phyloP scores from a whole-genome alignment of 163 green algal species.

The Trebouxiophyceae sp. region DNA sequence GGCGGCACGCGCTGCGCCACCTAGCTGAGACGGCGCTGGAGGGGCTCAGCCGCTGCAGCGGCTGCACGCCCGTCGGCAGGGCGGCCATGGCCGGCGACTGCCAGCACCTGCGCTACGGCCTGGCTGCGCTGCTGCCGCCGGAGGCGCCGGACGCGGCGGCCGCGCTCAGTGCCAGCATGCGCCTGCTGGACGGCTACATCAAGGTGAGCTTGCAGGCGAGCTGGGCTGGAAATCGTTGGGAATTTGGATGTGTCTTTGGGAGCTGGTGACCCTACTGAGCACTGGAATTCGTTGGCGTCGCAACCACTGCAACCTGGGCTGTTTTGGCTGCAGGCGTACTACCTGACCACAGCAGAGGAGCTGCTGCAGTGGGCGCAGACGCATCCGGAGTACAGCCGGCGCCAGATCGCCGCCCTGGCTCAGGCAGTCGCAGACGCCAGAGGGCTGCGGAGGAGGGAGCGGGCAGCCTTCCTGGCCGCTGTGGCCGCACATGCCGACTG shows the following conservation, averaged over 20 bases:
- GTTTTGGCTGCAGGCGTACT: not conserved
- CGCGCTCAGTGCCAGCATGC: not conserved
- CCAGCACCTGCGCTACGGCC: not conserved
- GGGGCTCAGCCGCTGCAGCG: not conserved
- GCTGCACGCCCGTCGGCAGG: not conserved
- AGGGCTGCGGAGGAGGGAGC: not conserved
- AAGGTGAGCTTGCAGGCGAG: not conserved
- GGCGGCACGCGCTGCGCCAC: not conserved
- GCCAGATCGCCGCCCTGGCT: not conserved
- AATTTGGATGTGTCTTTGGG: too few species aligned
- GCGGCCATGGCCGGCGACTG: not conserved
- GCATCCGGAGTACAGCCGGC: not conserved
- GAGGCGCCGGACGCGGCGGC: not conserved
- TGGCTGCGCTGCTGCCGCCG: not conserved
- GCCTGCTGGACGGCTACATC: not conserved
- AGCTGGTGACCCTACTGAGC: not conserved
- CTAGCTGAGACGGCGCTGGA: not conserved
- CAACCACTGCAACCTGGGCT: not conserved
- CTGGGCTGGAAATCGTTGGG: too few species aligned
- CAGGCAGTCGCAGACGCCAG: not conserved
- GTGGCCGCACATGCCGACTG: too few species aligned
- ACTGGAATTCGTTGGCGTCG: not conserved
- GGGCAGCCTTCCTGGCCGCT: not conserved
- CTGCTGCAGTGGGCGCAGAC: not conserved
- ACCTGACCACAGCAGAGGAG: not conserved